A percentile compares a stretch with the other conserved stretches of the same genome.
phyloP scores from a whole-genome alignment of 305 asterid species.

The Fraxinus platypoda region DNA sequence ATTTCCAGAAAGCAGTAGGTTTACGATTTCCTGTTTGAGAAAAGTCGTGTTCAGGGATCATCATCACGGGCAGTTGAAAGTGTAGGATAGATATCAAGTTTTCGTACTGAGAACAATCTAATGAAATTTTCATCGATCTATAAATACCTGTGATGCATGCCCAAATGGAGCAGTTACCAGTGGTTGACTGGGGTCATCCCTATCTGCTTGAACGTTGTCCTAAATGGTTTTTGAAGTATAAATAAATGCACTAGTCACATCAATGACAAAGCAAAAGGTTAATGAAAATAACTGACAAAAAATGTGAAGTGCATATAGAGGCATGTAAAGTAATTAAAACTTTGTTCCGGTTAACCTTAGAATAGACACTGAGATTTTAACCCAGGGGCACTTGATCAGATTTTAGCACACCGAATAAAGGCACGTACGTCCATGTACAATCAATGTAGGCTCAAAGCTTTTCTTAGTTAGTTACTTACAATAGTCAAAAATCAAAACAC shows the following conservation, averaged over 20 bases:
- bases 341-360: not conserved
- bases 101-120: not conserved
- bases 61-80: not conserved
- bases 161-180: constrained; percentile 98
- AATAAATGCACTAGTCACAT: constrained; percentile 12
- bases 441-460: not conserved
- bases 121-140: constrained; percentile 12
- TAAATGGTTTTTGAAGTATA: constrained; percentile 26
- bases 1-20: constrained; percentile 83
- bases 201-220: constrained; percentile 85
- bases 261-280: not conserved
- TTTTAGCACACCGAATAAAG: not conserved
- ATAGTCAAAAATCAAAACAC: not conserved
- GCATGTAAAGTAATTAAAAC: not conserved
- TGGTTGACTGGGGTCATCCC: constrained; percentile 93
- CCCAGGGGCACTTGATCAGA: not conserved
- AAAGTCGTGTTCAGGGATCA: not conserved
- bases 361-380: not conserved
- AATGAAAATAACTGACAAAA: not conserved
- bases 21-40: constrained; percentile 79
- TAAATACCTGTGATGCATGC: constrained; percentile 95
- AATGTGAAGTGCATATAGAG: not conserved
- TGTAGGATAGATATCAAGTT: not conserved
- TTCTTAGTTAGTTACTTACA: not conserved
- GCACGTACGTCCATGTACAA: not conserved